These are phyloP conservation scores for Suillus fuscotomentosus DNA, from an alignment of 768 basidiomycete species.

Conservation along the genomic window DNA sequence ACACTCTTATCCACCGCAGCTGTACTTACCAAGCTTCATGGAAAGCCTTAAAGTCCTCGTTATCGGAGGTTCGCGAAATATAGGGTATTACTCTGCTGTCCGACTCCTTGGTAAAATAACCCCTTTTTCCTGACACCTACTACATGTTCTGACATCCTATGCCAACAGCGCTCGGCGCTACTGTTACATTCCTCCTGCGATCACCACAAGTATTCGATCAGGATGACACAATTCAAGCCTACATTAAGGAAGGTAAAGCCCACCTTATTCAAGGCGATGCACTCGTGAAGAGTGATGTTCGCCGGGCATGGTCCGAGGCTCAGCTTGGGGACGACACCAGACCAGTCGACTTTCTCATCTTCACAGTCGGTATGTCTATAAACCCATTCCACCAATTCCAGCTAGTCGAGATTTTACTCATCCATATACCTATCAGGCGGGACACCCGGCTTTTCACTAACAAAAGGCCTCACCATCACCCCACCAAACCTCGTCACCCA, in stretches of 20 bases:
- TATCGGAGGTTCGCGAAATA: conserved; percentile 56
- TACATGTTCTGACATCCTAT: background rate
- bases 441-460: conserved; percentile 40
- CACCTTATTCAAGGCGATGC: conserved; percentile 62
- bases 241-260: conserved; percentile 51
- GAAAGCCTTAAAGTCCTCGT: conserved; percentile 37
- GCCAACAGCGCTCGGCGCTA: conserved; percentile 51
- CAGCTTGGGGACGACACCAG: conserved; percentile 23
- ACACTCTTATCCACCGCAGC: background rate
- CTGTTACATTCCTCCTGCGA: conserved; percentile 64
- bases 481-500: conserved; percentile 61
- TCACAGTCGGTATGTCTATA: conserved; percentile 53
- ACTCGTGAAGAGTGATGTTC: conserved; percentile 48
- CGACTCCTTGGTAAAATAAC: conserved; percentile 44
- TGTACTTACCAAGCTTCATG: background rate
- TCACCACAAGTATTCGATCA: conserved; percentile 49
- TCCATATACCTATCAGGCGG: conserved; percentile 38
- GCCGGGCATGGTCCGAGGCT: conserved; percentile 49
- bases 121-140: background rate
- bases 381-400: background rate
- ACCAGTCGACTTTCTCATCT: conserved; percentile 54
- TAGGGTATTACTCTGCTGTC: conserved; percentile 49
- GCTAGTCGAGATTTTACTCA: conserved; percentile 3
- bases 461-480: conserved; percentile 47
- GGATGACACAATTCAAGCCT: conserved; percentile 50